Base-by-base conservation (phyloP, 768 basidiomycete genomes). In the Serendipita sp. region DNA sequence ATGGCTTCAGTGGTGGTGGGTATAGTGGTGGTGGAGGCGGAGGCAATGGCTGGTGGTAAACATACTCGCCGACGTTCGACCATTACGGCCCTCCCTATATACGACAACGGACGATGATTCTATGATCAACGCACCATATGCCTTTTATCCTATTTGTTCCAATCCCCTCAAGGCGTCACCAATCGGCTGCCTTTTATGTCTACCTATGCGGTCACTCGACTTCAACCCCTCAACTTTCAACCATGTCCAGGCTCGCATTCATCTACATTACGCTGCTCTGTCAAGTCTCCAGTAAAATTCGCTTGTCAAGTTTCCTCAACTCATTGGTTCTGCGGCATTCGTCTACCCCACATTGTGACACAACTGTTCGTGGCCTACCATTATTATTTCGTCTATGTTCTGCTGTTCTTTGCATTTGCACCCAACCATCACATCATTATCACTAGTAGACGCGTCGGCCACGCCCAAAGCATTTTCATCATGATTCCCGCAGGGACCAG, bases 41-140 rank as follows among this genome's bases (percentile, higher is more conserved):
- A 43, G 50, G 63, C 66, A 67, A 68, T 70, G 70, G 70, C 70
- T 80, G 82, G 81, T 81, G 82, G 81, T 80, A 76, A 74, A 73
- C 46, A 31, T 5, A 5, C n/a, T n/a, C 6, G 6, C n/a, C 48
- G n/a, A 50, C 48, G 48, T n/a, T 13, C n/a, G n/a, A 5, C n/a
- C 6, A 50, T 50, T 8, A 18, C 48, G 40, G 40, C 5, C 6
- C 40, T 13, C 5, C 6, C 40, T 13, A 40, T 40, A 40, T 40
- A 50, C 48, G 48, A 50, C 48, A 50, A 50, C 40, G 40, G 48
- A 50, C 2, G 48, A 40, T 40, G 2, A 50, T 31, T 50, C 48
- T 50, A 31, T 50, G 18, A 18, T 8, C 48, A 18, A 50, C 6
- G n/a, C 6, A 50, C 48, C 5, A 8, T 50, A 50, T 50, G 48